Evolutionary conservation across 2,329 filamentous ascomycete species (phyloP).

Genomic region (Botrytis medusae): DNA sequence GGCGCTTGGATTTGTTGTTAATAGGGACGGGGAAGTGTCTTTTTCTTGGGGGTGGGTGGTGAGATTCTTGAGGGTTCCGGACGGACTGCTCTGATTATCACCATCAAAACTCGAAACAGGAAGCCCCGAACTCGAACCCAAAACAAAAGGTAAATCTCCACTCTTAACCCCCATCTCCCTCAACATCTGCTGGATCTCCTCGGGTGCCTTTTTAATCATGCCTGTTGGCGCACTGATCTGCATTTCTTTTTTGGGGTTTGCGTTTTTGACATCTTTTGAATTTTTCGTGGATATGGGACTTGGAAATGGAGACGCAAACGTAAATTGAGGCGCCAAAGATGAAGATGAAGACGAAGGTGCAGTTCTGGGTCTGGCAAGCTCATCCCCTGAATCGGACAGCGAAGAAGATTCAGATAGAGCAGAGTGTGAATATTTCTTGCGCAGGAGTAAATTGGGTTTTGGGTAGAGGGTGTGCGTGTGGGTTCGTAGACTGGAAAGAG

Average conservation of each 20-base stretch:
- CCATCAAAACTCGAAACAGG: neutral
- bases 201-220: neutral
- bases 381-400: fast-evolving
- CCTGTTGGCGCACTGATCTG: neutral
- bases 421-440: neutral
- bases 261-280: neutral
- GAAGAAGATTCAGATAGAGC: neutral
- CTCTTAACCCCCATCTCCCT: neutral
- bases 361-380: neutral
- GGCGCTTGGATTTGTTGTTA: neutral
- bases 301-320: no score
- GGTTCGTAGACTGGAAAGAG: neutral
- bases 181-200: neutral
- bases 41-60: no score
- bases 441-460: neutral
- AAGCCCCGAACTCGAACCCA: neutral
- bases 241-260: neutral
- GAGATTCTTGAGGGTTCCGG: no score
- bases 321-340: neutral
- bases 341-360: neutral
- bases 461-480: neutral
- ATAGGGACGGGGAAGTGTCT: no score
- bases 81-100: no score
- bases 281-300: fast-evolving
- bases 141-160: neutral